Conservation (phyloP, 108 stramenopile species). For the Discostella stelligeroides region DNA sequence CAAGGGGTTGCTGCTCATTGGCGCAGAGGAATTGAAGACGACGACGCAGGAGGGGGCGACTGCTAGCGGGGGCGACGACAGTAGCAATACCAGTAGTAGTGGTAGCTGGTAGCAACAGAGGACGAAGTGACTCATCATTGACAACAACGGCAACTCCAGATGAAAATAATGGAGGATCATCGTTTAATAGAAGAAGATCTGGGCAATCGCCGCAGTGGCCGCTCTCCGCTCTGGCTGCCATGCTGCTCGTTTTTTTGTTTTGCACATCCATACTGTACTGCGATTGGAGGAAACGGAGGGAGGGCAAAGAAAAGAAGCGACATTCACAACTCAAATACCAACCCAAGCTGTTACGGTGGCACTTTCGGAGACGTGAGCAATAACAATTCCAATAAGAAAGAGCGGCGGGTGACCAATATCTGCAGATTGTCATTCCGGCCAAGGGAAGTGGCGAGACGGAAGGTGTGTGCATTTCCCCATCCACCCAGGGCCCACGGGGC, state of each 20-base stretch:
- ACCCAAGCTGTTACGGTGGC: no score
- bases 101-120: no score
- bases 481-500: constrained; percentile 5
- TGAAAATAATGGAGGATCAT: neutral
- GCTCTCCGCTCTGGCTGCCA: constrained; percentile 43
- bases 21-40: constrained; percentile 19
- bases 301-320: constrained; percentile 20
- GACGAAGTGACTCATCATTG: no score
- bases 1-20: constrained; percentile 27
- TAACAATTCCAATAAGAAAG: neutral
- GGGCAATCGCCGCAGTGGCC: constrained; percentile 46
- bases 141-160: no score
- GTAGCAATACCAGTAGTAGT: no score
- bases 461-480: constrained; percentile 9
- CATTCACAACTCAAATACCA: no score
- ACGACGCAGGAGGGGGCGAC: no score
- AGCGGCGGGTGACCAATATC: neutral
- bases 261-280: constrained; percentile 43
- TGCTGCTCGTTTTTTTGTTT: constrained; percentile 36
- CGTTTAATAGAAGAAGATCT: constrained; percentile 17
- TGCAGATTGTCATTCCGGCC: constrained; percentile 6
- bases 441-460: constrained; percentile 28
- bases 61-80: no score
- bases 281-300: constrained; percentile 43
- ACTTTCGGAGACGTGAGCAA: no score